A percentile compares a stretch with the other conserved stretches of the same genome.
Conservation (phyloP, 305 asterid genomes). For the Fraxinus sp. region DNA sequence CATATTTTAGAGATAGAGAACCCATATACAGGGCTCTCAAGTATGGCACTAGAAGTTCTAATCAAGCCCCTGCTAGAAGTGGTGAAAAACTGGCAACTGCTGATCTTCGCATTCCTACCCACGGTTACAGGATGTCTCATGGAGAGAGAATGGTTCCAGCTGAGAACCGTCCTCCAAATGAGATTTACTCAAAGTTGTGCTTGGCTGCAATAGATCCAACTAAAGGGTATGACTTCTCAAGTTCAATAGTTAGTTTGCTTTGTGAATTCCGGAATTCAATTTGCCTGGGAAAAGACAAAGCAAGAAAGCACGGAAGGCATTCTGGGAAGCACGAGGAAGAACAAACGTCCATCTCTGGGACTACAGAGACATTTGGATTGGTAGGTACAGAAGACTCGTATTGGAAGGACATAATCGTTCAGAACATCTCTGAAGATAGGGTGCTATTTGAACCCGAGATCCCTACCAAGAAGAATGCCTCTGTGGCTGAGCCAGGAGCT, state of each 20-base stretch:
- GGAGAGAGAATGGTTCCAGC: constrained; percentile 25
- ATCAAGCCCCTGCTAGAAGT: neutral
- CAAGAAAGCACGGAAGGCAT: constrained; percentile 14
- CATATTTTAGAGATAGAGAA: constrained; percentile 8
- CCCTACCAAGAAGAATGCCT: constrained; percentile 20
- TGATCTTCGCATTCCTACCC: neutral
- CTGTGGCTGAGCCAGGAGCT: constrained; percentile 23
- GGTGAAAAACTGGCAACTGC: constrained; percentile 1
- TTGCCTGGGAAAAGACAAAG: constrained; percentile 29
- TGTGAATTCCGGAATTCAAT: constrained; percentile 47
- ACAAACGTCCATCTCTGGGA: constrained; percentile 24
- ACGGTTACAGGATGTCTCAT: constrained; percentile 24
- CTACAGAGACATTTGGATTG: constrained; percentile 27
- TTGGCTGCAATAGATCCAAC: constrained; percentile 53
- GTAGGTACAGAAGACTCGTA: constrained; percentile 53
- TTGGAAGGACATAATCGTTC: constrained; percentile 69
- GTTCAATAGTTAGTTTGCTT: constrained; percentile 40
- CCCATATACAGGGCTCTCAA: neutral
- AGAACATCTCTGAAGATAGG: constrained; percentile 37
- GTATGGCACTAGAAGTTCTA: neutral
- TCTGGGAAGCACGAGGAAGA: constrained; percentile 20
- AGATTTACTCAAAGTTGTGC: constrained; percentile 48
- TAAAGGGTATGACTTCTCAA: constrained; percentile 33
- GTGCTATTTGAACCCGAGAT: constrained; percentile 30
- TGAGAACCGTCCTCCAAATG: constrained; percentile 39